Base-by-base conservation (phyloP, 768 basidiomycete genomes). In the Hydnum rufescens region DNA sequence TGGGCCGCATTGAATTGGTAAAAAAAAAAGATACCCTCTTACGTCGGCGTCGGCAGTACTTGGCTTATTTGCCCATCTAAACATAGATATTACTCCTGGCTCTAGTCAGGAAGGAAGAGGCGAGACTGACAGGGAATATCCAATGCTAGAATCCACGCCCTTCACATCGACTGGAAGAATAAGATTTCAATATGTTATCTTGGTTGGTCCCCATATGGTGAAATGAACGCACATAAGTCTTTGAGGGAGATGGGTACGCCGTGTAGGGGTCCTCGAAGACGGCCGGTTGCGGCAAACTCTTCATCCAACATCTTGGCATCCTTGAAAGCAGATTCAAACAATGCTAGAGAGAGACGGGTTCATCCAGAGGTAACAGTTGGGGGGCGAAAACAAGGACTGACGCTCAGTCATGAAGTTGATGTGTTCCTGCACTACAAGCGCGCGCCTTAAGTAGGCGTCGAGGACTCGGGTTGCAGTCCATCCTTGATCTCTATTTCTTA, bases 321-420 rank as follows among this genome's bases (percentile, higher is more conserved):
- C 52, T 70, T 62, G 30, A 73, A 69, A 4, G 82, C 86, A 56
- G 76, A 71, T n/a, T 68, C 67, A 60, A 88, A 81, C 60, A 86
- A 67, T 2, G 87, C 86, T 89, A 57, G 31, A 51, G 3, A 18
- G 18, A 46, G 5, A 53, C 42, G 50, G 42, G 3, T 26, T 31
- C n/a, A 52, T n/a, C n/a, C 16, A 23, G n/a, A n/a, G 49, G 42
- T 31, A 18, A 25, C 22, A 49, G 46, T 18, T 30, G 5, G 1
- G n/a, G n/a, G 29, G 32, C 28, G 32, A 19, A 23, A 36, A 39
- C n/a, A 3, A 23, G 42, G 3, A 19, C 13, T 51, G 39, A 82
- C 85, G 75, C 72, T 88, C 85, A 1, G 86, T 89, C 42, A 87
- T 58, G 59, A 82, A 84, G 59, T 87, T 88, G 3, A 78, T 81